A percentile compares a stretch with the other conserved stretches of the same genome.
Evolutionary conservation across 2,329 filamentous ascomycete species (phyloP).

Genomic region (Paraphoma chrysanthemicola): DNA sequence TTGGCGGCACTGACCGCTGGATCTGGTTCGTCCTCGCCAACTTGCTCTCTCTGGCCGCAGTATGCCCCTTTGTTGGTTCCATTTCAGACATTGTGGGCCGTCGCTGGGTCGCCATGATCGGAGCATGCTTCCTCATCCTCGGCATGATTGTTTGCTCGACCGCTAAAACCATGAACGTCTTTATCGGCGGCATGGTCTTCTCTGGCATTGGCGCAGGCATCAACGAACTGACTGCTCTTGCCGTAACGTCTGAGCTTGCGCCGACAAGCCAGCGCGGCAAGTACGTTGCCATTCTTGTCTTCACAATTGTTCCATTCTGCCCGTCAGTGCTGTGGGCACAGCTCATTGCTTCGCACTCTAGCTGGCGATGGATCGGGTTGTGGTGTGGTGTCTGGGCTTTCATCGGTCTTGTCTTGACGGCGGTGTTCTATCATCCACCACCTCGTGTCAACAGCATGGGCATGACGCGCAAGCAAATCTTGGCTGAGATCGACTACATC

Average conservation of each 20-base stretch:
- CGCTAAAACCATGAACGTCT: slow-evolving; percentile 33
- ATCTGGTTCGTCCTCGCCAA: slow-evolving; percentile 62
- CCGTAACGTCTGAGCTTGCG: slow-evolving; percentile 71
- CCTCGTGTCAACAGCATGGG: slow-evolving; percentile 46
- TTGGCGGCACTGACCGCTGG: slow-evolving; percentile 67
- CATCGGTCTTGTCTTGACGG: slow-evolving; percentile 59
- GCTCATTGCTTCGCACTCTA: slow-evolving; percentile 56
- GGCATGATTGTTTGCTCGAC: slow-evolving; percentile 41
- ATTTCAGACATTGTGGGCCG: slow-evolving; percentile 40
- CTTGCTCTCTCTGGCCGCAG: slow-evolving; percentile 61
- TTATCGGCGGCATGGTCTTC: slow-evolving; percentile 51
- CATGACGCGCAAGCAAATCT: slow-evolving; percentile 31
- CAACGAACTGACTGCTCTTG: slow-evolving; percentile 71
- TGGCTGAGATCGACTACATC: slow-evolving; percentile 36
- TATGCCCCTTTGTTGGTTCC: slow-evolving; percentile 68
- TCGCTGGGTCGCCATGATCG: slow-evolving; percentile 37
- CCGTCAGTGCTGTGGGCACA: slow-evolving; percentile 69
- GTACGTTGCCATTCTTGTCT: slow-evolving; percentile 66
- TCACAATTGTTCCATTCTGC: slow-evolving; percentile 68
- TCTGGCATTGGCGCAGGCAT: slow-evolving; percentile 71
- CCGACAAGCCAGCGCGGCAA: slow-evolving; percentile 69
- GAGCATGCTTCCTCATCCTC: slow-evolving; percentile 42
- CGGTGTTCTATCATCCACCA: slow-evolving; percentile 52
- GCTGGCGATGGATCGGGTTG: slow-evolving; percentile 63
- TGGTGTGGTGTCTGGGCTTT: slow-evolving; percentile 60